A percentile compares a stretch with the other conserved stretches of the same genome.
phyloP scores from a whole-genome alignment of 306 rosid genomes.

The Cucurbita ficifolia region DNA sequence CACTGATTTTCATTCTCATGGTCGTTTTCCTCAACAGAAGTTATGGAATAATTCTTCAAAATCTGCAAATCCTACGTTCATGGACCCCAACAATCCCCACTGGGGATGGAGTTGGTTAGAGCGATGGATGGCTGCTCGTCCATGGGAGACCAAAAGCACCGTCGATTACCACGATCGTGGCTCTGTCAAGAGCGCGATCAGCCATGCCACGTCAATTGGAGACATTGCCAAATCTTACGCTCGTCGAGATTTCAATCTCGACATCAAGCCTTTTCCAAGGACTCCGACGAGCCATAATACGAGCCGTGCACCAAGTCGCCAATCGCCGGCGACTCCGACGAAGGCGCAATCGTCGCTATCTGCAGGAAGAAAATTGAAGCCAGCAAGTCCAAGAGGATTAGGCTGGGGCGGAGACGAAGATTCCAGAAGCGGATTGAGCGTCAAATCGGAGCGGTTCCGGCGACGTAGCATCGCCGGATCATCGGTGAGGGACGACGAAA shows the following conservation, averaged over 20 bases:
- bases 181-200: conserved; percentile 26
- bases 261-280: conserved; percentile 17
- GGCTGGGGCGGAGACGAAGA: conserved; percentile 34
- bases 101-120: conserved; percentile 99
- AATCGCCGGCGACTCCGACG: conserved; percentile 28
- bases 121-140: conserved; percentile 81
- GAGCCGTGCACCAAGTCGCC: conserved; percentile 17
- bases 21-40: conserved; percentile 25
- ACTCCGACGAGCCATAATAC: conserved; percentile 20
- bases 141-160: conserved; percentile 57
- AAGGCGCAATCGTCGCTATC: conserved; percentile 19
- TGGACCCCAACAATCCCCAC: conserved; percentile 71
- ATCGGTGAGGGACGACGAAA: conserved; percentile 38
- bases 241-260: conserved; percentile 23
- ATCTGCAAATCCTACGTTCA: conserved; percentile 42
- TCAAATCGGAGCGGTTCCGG: conserved; percentile 20
- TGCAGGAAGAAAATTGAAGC: conserved; percentile 13
- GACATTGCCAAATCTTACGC: conserved; percentile 53
- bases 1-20: not conserved
- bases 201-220: conserved; percentile 29
- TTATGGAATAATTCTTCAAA: conserved; percentile 54
- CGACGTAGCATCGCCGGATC: conserved; percentile 60
- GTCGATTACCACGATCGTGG: conserved; percentile 21
- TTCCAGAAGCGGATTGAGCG: conserved; percentile 15
- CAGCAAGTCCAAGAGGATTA: conserved; percentile 17